Evolutionary conservation across 2,329 filamentous ascomycete species (phyloP).

Genomic region (Penicillium sp.): DNA sequence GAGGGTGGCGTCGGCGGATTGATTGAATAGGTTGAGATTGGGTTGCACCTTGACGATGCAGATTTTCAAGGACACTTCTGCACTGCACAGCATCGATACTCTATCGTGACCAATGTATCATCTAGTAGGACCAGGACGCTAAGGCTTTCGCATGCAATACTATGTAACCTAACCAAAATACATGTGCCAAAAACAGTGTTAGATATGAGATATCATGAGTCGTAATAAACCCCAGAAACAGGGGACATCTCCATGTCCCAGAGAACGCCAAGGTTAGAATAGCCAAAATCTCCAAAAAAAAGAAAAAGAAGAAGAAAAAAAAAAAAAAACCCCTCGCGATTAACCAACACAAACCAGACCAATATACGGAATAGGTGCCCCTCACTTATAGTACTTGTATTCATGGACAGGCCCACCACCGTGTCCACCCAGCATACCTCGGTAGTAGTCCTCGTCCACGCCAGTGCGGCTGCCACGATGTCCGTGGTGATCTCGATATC

Average conservation of each 20-base stretch:
- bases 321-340: constrained; percentile 2
- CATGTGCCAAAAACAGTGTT: constrained; percentile 3
- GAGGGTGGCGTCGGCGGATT: no score
- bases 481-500: constrained; percentile 28
- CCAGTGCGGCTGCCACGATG: constrained; percentile 29
- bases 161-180: not conserved
- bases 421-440: constrained; percentile 32
- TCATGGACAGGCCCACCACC: constrained; percentile 29
- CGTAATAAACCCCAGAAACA: constrained; percentile 13
- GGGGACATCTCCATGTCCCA: constrained; percentile 23
- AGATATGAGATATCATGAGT: constrained; percentile 14
- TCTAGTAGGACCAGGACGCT: no score
- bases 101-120: no score
- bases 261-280: constrained; percentile 15
- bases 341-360: not conserved
- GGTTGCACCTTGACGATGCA: no score
- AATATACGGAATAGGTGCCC: constrained; percentile 4
- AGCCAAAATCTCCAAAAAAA: not conserved
- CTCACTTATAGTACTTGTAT: constrained; percentile 31
- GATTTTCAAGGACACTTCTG: no score
- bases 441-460: constrained; percentile 44
- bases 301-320: constrained; percentile 3
- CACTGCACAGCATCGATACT: no score
- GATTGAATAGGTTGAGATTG: no score
- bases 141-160: no score